A percentile compares a stretch with the other conserved stretches of the same genome.
Evolutionary conservation across 352 stramenopile species (phyloP).

Genomic region (Phytophthora cactorum): DNA sequence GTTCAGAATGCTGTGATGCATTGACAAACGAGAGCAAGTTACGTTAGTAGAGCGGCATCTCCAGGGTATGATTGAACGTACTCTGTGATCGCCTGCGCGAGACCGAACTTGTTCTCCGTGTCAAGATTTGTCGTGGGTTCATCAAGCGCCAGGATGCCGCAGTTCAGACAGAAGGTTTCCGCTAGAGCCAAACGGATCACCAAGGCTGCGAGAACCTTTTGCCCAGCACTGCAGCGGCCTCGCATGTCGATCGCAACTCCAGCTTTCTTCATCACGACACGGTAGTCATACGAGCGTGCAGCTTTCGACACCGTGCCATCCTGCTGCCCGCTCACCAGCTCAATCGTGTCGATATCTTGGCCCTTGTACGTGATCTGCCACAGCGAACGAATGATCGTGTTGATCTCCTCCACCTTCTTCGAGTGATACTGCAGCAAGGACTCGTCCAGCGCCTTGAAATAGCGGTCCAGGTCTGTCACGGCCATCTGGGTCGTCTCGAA

Average conservation of each 20-base stretch:
- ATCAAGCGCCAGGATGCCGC: conserved; percentile 98
- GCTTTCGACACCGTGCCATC: conserved; percentile 59
- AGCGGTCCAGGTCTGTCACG: conserved; percentile 97
- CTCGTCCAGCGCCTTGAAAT: conserved; percentile 96
- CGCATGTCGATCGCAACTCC: conserved; percentile 98
- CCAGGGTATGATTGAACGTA: conserved; percentile 39
- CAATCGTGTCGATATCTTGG: conserved; percentile 99
- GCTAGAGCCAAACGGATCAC: conserved; percentile 98
- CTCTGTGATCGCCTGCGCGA: conserved; percentile 89
- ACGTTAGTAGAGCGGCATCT: conserved; percentile 4
- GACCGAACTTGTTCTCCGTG: conserved; percentile 96
- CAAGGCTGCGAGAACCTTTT: conserved; percentile 96
- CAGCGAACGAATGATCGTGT: conserved; percentile 98
- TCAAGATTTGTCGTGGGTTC: conserved; percentile 99
- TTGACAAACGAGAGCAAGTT: conserved; percentile 1
- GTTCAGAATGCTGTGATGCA: conserved; percentile 92
- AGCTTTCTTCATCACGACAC: conserved; percentile 99
- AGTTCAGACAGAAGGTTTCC: conserved; percentile 99
- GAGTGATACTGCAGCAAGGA: conserved; percentile 97
- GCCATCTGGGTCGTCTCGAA: conserved; percentile 96
- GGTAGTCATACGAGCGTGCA: conserved; percentile 97
- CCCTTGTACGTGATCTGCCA: conserved; percentile 99
- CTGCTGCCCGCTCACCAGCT: conserved; percentile 96
- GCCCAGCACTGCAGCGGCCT: conserved; percentile 97
- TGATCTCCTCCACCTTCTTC: conserved; percentile 99